A percentile compares a stretch with the other conserved stretches of the same genome.
phyloP scores from a whole-genome alignment of 1,139 yeast species.

The Pichia sp. region DNA sequence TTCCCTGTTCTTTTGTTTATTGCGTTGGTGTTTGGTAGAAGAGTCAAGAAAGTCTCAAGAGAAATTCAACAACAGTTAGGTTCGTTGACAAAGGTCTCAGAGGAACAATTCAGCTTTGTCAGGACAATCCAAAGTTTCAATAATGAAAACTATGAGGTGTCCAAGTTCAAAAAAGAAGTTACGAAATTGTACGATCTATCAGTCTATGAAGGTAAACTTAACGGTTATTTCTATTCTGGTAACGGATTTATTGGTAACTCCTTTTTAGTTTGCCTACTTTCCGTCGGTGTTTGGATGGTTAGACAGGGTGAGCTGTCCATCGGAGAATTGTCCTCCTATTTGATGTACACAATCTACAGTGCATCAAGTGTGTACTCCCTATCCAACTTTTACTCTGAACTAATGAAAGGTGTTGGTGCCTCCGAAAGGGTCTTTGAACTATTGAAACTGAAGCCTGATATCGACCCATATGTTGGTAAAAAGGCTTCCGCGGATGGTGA shows the following conservation, averaged over 20 bases:
- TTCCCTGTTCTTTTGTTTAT: slow-evolving; percentile 51
- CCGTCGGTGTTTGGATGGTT: slow-evolving; percentile 51
- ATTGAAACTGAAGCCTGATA: slow-evolving; percentile 44
- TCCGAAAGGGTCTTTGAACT: slow-evolving; percentile 55
- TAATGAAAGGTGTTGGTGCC: slow-evolving; percentile 62
- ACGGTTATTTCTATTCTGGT: slow-evolving; percentile 48
- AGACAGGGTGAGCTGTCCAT: slow-evolving; percentile 46
- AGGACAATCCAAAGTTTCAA: slow-evolving; percentile 56
- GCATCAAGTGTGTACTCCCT: slow-evolving; percentile 57
- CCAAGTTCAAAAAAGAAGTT: slow-evolving; percentile 41
- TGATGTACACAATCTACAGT: slow-evolving; percentile 58
- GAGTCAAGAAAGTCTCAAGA: slow-evolving; percentile 46
- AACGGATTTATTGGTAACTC: slow-evolving; percentile 53
- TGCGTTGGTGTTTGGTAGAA: slow-evolving; percentile 50
- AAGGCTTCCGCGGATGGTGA: slow-evolving; percentile 41
- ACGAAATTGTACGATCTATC: slow-evolving; percentile 43
- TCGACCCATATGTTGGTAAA: slow-evolving; percentile 42
- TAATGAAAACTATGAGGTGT: slow-evolving; percentile 39
- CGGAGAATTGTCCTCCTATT: slow-evolving; percentile 55
- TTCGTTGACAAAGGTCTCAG: slow-evolving; percentile 52
- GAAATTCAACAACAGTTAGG: slow-evolving; percentile 54
- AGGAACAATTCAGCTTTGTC: slow-evolving; percentile 52
- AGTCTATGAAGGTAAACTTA: slow-evolving; percentile 46
- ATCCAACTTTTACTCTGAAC: slow-evolving; percentile 55
- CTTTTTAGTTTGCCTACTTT: slow-evolving; percentile 44